Percentiles rank a stretch among this genome's conserved stretches.
Conservation (phyloP, 2,329 filamentous ascomycete genomes). For the Alternaria infectoria region DNA sequence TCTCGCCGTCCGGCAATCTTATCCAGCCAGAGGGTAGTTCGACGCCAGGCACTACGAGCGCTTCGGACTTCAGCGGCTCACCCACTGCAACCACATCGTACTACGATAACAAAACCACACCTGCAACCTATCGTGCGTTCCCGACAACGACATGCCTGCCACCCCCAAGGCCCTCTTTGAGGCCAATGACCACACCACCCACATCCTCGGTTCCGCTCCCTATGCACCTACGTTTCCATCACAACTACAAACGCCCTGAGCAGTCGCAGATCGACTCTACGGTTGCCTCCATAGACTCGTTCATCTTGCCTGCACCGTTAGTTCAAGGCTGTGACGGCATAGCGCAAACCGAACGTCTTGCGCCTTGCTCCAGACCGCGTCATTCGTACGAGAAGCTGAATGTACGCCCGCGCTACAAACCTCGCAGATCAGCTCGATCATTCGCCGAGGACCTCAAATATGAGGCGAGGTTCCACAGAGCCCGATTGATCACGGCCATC, state of each 20-base stretch:
- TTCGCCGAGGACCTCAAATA: slow-evolving; percentile 13
- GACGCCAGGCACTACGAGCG: slow-evolving; percentile 13
- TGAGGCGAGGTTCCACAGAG: slow-evolving; percentile 20
- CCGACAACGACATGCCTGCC: slow-evolving; percentile 14
- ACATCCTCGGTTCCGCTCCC: slow-evolving; percentile 27
- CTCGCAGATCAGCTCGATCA: slow-evolving; percentile 8
- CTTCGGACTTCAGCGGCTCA: slow-evolving; percentile 10
- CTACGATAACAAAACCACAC: slow-evolving; percentile 14
- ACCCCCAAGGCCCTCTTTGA: slow-evolving; percentile 22
- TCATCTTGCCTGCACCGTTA: slow-evolving; percentile 11
- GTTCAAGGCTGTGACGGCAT: slow-evolving; percentile 41
- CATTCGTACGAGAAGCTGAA: slow-evolving; percentile 5
- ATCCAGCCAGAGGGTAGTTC: slow-evolving; percentile 35
- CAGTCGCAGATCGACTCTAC: slow-evolving; percentile 22
- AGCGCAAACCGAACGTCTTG: slow-evolving; percentile 26
- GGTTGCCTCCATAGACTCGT: slow-evolving; percentile 14
- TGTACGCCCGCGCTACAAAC: background rate
- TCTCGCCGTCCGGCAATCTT: slow-evolving; percentile 44
- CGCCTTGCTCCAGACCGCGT: slow-evolving; percentile 19
- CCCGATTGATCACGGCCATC: slow-evolving; percentile 16
- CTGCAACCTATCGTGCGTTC: slow-evolving; percentile 6
- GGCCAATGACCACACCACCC: slow-evolving; percentile 31
- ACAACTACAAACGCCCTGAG: slow-evolving; percentile 25
- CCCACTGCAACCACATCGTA: slow-evolving; percentile 12
- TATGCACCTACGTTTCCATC: slow-evolving; percentile 27